phyloP scores from a whole-genome alignment of 2,329 filamentous ascomycete species.

The Fusarium cyanostomum region DNA sequence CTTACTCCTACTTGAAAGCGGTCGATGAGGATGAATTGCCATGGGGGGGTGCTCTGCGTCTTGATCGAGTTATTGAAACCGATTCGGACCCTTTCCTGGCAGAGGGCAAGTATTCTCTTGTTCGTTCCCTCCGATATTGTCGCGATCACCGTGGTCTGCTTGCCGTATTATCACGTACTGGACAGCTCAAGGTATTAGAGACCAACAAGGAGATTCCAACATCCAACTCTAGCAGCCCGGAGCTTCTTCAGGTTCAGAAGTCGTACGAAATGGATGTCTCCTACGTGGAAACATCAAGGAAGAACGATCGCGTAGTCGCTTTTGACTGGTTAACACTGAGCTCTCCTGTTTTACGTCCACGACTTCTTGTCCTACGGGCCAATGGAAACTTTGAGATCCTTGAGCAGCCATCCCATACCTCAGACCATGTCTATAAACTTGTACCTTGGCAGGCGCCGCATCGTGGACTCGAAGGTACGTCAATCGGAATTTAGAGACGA shows the following conservation, averaged over 20 bases:
- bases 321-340: conserved; percentile 73
- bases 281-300: conserved; percentile 61
- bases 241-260: conserved; percentile 67
- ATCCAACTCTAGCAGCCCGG: conserved; percentile 59
- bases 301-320: conserved; percentile 70
- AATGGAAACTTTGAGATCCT: conserved; percentile 70
- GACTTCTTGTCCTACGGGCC: conserved; percentile 67
- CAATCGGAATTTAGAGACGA: not conserved
- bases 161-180: conserved; percentile 69
- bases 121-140: conserved; percentile 70
- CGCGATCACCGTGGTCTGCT: conserved; percentile 69
- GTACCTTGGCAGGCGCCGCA: conserved; percentile 69
- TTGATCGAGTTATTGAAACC: conserved; percentile 66
- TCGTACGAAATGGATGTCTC: conserved; percentile 71
- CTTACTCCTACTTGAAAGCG: conserved; percentile 64
- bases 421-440: conserved; percentile 67
- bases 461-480: conserved; percentile 63
- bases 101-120: conserved; percentile 68
- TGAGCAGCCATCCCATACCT: conserved; percentile 67
- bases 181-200: conserved; percentile 70
- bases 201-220: conserved; percentile 64
- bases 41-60: conserved; percentile 68
- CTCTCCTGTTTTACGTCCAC: conserved; percentile 63
- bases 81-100: conserved; percentile 59
- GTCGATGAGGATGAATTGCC: conserved; percentile 69